Evolutionary conservation across 2,329 filamentous ascomycete genomes (phyloP), one percentile per base, ranked within the genome.

Genomic region (Fusarium sp.): DNA sequence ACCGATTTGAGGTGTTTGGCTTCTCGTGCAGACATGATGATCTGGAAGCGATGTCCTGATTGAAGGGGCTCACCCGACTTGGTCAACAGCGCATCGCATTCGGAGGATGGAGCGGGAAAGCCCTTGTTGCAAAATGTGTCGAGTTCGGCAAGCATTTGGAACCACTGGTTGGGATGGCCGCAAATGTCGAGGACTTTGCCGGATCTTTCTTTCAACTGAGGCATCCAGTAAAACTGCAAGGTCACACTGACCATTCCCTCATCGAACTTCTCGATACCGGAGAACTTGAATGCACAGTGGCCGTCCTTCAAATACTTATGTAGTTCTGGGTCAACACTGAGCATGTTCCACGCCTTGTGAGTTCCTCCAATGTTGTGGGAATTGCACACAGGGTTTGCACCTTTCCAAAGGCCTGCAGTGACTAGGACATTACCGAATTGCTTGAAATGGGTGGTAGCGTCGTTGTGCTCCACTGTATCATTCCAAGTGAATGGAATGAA

Each of bases 171-270:
- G 8, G 8, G 8, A 11, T 30, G 30, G 30, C 10, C 30, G 30
- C 9, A 1, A 30, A 30, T 7, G 8, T 30, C 30, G 1, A 30
- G 3, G 10, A 30, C 36, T 30, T 30, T 37, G 7, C 16, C 4
- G 4, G 33, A 36, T 11, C 18, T 15, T 33, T 7, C 4, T 2
- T 6, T 3, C 13, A 40, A 20, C 11, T 36, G 30, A 7, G 50
- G 53, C 64, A 68, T 67, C 50, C 64, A 67, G 13, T 45, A 33
- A 28, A 68, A 60, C 20, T 45, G 50, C 23, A 67, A 16, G 4
- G 30, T 53, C 2, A 37, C 40, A 9, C n/a, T 13, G 4, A 7
- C 3, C 18, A 44, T n/a, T 4, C 20, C 8, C 1, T 45, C 20
- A 6, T 4, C 5, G 4, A 15, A 7, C n/a, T 4, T 2, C 4